These are phyloP conservation scores for Adiantum capillusveneris DNA, from an alignment of 75 land plant genomes.

Conservation along the genomic window DNA sequence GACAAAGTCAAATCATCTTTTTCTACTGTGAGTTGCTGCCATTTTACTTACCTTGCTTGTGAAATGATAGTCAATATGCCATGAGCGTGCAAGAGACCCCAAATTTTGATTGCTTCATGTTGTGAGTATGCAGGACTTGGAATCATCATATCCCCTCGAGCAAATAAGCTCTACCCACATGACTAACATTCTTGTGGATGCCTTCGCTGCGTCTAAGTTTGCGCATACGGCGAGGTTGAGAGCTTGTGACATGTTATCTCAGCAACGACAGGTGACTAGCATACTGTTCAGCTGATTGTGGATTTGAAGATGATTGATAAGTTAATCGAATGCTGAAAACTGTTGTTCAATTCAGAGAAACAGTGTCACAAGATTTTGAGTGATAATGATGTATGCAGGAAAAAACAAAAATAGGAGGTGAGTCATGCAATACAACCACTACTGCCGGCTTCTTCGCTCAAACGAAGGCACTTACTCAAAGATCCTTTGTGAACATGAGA, in stretches of 20 bases:
- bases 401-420: background rate
- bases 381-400: no score
- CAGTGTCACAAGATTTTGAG: no score
- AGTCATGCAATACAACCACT: background rate
- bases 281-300: no score
- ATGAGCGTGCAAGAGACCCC: no score
- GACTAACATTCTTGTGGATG: slow-evolving; percentile 31
- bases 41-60: no score
- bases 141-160: background rate
- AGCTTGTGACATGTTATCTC: background rate
- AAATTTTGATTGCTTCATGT: background rate
- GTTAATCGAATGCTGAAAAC: no score
- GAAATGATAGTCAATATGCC: no score
- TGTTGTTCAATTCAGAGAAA: no score
- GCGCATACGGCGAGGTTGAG: slow-evolving; percentile 4
- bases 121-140: background rate
- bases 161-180: slow-evolving; percentile 19
- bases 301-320: no score
- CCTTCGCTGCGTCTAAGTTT: slow-evolving; percentile 28
- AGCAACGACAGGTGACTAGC: background rate
- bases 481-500: slow-evolving; percentile 19
- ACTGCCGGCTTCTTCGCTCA: slow-evolving; percentile 19
- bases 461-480: slow-evolving; percentile 2
- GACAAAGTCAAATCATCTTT: slow-evolving; percentile 31
- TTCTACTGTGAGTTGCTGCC: background rate